phyloP scores from a whole-genome alignment of 345 rosid species.

The Salix purpurea region DNA sequence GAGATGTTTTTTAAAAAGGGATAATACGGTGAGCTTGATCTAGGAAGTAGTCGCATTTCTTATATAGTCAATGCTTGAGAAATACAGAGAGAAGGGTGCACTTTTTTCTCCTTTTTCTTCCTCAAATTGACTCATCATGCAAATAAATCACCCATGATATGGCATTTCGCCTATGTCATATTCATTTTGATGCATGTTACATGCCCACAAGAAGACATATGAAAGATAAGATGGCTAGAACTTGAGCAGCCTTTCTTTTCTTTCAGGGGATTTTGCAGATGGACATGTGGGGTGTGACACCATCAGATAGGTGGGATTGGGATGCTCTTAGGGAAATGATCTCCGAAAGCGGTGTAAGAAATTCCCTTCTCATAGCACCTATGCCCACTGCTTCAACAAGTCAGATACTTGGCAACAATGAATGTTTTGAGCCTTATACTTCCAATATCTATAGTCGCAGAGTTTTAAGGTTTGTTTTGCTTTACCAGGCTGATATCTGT shows the following conservation, averaged over 20 bases:
- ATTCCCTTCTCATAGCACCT: constrained; percentile 81
- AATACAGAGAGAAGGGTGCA: background rate
- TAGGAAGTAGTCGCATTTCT: background rate
- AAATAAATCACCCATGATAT: too few relatives aligned
- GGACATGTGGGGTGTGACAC: constrained; percentile 80
- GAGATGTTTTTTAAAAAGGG: background rate
- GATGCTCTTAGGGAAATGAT: constrained; percentile 56
- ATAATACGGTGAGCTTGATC: background rate
- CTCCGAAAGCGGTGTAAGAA: constrained; percentile 67
- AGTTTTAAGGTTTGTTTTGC: constrained; percentile 61
- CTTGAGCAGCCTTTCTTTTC: background rate
- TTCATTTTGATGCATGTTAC: too few relatives aligned
- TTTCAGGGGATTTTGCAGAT: constrained; percentile 79
- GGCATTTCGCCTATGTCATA: too few relatives aligned
- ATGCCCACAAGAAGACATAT: background rate
- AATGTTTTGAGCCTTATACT: constrained; percentile 90
- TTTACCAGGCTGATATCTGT: background rate
- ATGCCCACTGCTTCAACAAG: constrained; percentile 97
- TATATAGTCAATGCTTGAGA: background rate
- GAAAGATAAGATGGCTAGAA: too few relatives aligned
- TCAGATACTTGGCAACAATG: constrained; percentile 90
- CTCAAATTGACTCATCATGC: too few relatives aligned
- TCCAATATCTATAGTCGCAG: constrained; percentile 81
- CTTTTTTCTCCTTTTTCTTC: background rate
- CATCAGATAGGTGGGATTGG: constrained; percentile 78